phyloP scores from a whole-genome alignment of 2,329 filamentous ascomycete genomes.

The Aspergillus texensis region DNA sequence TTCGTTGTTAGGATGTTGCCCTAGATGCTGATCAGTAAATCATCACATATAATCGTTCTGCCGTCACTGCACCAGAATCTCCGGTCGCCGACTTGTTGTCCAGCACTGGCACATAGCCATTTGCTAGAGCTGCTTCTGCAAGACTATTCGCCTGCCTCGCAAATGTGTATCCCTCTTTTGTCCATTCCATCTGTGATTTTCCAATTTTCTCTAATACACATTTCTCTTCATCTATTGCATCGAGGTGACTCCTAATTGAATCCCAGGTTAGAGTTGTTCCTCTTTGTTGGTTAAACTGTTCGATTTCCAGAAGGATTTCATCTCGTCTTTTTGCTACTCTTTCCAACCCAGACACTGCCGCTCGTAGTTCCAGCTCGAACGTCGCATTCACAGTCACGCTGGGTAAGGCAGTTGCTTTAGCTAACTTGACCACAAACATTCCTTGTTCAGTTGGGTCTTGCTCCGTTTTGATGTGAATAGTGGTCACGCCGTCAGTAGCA shows the following conservation, averaged over 20 bases:
- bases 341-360: too few species aligned
- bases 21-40: too few species aligned
- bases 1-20: accelerated
- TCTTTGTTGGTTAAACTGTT: background rate
- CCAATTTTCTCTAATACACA: background rate
- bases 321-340: background rate
- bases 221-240: background rate
- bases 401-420: background rate
- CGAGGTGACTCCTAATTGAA: background rate
- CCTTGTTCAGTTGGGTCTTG: background rate
- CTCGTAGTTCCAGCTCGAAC: background rate
- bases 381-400: background rate
- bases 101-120: too few species aligned
- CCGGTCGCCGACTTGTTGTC: too few species aligned
- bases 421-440: background rate
- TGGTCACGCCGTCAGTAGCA: background rate
- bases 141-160: too few species aligned
- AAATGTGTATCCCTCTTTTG: too few species aligned
- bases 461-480: background rate
- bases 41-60: too few species aligned
- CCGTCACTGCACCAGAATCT: too few species aligned
- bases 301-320: background rate
- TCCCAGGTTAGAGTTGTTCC: background rate
- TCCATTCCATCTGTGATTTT: background rate
- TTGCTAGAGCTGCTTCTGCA: too few species aligned